phyloP scores from a whole-genome alignment of 2,329 filamentous ascomycete genomes.

The Tolypocladium guangdongense region DNA sequence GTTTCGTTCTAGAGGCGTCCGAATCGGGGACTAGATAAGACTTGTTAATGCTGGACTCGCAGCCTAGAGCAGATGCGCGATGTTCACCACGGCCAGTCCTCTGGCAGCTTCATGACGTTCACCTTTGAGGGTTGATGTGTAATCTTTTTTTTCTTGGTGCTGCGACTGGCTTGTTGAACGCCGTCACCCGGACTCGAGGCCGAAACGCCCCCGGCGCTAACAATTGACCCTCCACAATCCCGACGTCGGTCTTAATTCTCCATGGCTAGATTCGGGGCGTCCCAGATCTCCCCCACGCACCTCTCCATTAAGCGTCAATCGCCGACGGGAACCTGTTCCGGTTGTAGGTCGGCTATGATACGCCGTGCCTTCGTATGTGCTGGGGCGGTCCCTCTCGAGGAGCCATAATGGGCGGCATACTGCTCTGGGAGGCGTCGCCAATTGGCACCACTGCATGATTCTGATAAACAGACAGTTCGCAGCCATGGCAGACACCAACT shows the following conservation, averaged over 20 bases:
- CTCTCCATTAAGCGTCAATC: constrained; percentile 1
- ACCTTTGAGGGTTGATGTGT: not conserved
- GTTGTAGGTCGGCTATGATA: not conserved
- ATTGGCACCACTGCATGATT: not conserved
- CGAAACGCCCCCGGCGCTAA: not conserved
- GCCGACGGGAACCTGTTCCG: constrained; percentile 5
- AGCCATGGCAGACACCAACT: constrained; percentile 20
- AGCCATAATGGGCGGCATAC: not conserved
- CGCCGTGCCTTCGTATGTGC: not conserved
- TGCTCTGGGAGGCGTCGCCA: not conserved
- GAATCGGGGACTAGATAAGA: constrained; percentile 3
- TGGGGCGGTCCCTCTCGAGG: not conserved
- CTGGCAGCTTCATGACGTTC: not conserved
- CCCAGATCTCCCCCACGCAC: not conserved
- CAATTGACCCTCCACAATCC: not conserved
- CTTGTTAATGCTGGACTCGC: constrained; percentile 1
- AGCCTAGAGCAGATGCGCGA: not conserved
- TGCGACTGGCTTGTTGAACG: too few species aligned
- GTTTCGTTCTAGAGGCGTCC: constrained; percentile 3
- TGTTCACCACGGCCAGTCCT: not conserved
- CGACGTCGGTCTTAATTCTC: constrained; percentile 10
- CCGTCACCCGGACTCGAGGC: not conserved
- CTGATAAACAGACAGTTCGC: not conserved
- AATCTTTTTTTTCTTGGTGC: not conserved
- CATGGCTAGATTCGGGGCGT: constrained; percentile 5